These are phyloP conservation scores for Fusarium nematophilum DNA, from an alignment of 2,329 filamentous ascomycete genomes.

Conservation along the genomic window DNA sequence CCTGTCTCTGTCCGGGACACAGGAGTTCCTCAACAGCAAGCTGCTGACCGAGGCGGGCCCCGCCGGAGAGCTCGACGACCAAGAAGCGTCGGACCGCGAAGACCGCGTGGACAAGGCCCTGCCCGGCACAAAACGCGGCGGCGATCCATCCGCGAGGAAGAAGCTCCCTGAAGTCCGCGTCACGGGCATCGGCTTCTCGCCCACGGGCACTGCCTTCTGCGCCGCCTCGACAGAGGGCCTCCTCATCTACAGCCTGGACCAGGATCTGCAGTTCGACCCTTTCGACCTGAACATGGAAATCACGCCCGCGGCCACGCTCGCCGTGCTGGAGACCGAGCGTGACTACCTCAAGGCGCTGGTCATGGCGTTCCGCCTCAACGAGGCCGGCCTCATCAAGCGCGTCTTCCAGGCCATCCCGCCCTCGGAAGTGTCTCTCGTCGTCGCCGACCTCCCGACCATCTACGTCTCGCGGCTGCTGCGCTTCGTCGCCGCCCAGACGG, in stretches of 20 bases:
- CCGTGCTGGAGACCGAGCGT: slow-evolving; percentile 72
- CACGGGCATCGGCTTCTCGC: slow-evolving; percentile 85
- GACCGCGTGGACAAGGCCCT: slow-evolving; percentile 82
- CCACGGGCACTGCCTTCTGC: slow-evolving; percentile 90
- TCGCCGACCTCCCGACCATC: slow-evolving; percentile 81
- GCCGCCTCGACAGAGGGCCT: slow-evolving; percentile 95
- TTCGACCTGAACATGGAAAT: slow-evolving; percentile 96
- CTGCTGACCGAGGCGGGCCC: slow-evolving; percentile 92
- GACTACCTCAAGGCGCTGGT: slow-evolving; percentile 93
- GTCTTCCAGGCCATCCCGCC: slow-evolving; percentile 88
- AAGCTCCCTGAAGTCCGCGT: slow-evolving; percentile 86
- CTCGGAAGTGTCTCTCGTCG: slow-evolving; percentile 79
- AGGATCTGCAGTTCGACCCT: slow-evolving; percentile 87
- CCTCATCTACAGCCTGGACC: slow-evolving; percentile 92
- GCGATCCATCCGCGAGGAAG: slow-evolving; percentile 82
- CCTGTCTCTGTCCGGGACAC: slow-evolving; percentile 93
- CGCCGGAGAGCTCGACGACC: slow-evolving; percentile 83
- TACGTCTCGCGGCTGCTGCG: slow-evolving; percentile 88
- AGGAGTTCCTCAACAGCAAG: slow-evolving; percentile 96
- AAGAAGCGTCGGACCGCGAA: slow-evolving; percentile 89
- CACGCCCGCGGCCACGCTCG: slow-evolving; percentile 85
- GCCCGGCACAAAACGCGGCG: slow-evolving; percentile 86
- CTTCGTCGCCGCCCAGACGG: slow-evolving; percentile 88
- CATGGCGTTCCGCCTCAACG: slow-evolving; percentile 97
- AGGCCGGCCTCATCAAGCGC: slow-evolving; percentile 80